phyloP scores from a whole-genome alignment of 1,284 basidiomycete species.

The Sporisorium graminicola region DNA sequence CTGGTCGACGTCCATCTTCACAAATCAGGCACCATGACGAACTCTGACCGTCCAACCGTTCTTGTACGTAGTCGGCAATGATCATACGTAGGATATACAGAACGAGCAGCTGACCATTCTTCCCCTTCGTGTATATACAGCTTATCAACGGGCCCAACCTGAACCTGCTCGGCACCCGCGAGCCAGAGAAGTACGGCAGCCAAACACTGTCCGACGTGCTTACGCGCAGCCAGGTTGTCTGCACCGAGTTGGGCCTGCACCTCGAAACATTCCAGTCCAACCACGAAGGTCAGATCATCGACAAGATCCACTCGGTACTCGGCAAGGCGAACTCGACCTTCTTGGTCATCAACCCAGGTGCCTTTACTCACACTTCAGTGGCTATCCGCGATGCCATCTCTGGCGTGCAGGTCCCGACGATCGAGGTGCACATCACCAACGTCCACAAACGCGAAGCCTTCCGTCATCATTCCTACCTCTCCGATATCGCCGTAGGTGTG shows the following conservation, averaged over 20 bases:
- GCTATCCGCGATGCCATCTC: conserved; percentile 68
- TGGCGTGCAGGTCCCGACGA: conserved; percentile 65
- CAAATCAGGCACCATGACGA: background rate
- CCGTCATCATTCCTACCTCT: conserved; percentile 69
- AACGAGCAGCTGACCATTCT: too few species aligned
- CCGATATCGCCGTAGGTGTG: conserved; percentile 66
- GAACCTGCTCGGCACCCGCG: conserved; percentile 69
- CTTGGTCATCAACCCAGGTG: conserved; percentile 68
- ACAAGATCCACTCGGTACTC: conserved; percentile 62
- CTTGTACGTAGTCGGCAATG: background rate
- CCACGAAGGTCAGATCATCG: conserved; percentile 69
- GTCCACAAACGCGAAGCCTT: conserved; percentile 68
- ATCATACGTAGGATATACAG: too few species aligned
- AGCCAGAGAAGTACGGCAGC: conserved; percentile 69
- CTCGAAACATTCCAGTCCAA: conserved; percentile 66
- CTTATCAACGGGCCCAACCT: conserved; percentile 68
- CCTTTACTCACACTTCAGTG: conserved; percentile 69
- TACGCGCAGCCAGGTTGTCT: background rate
- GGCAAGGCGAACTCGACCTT: conserved; percentile 7
- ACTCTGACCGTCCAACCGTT: conserved; percentile 12
- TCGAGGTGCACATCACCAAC: conserved; percentile 69
- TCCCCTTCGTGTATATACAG: too few species aligned
- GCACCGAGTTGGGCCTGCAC: conserved; percentile 2
- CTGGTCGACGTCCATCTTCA: background rate
- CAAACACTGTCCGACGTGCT: conserved; percentile 62